A percentile compares a stretch with the other conserved stretches of the same genome.
Conservation (phyloP, 495 filamentous ascomycete genomes). For the Clohesyomyces aquaticus region DNA sequence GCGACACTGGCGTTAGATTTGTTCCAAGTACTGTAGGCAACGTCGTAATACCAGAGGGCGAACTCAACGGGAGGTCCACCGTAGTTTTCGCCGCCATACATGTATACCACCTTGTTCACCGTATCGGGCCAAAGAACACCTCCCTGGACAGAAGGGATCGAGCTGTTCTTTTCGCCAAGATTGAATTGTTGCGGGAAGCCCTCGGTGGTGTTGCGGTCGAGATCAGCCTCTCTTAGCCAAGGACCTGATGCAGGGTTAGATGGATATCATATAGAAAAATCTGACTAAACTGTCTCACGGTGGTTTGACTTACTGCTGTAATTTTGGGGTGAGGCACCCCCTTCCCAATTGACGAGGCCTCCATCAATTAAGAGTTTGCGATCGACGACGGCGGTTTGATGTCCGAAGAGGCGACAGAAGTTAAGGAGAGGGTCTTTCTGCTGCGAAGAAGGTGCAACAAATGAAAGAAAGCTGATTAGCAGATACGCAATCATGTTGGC, state of each 20-base stretch:
- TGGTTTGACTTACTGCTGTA: slow-evolving; percentile 16
- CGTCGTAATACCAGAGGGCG: slow-evolving; percentile 51
- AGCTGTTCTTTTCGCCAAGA: slow-evolving; percentile 54
- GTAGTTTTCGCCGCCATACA: slow-evolving; percentile 56
- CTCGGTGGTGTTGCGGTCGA: slow-evolving; percentile 32
- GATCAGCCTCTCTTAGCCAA: slow-evolving; percentile 19
- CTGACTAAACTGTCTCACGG: not conserved
- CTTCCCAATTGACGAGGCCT: slow-evolving; percentile 25
- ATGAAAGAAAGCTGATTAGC: not conserved
- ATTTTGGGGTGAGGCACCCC: slow-evolving; percentile 8
- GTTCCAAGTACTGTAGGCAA: slow-evolving; percentile 51
- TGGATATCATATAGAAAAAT: not conserved
- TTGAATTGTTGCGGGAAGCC: slow-evolving; percentile 53
- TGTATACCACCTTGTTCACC: slow-evolving; percentile 58
- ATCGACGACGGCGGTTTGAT: slow-evolving; percentile 27
- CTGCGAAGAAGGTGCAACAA: not conserved
- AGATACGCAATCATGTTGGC: not conserved
- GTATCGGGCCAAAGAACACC: slow-evolving; percentile 57
- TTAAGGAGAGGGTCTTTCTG: slow-evolving; percentile 28
- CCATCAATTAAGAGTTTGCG: slow-evolving; percentile 29
- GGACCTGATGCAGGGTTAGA: slow-evolving; percentile 9
- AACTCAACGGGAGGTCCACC: slow-evolving; percentile 46
- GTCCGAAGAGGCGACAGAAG: slow-evolving; percentile 26
- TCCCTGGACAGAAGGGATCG: slow-evolving; percentile 50
- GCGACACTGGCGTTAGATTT: slow-evolving; percentile 27